phyloP scores from a whole-genome alignment of 1,284 basidiomycete genomes.

The Rhodofomes roseus region DNA sequence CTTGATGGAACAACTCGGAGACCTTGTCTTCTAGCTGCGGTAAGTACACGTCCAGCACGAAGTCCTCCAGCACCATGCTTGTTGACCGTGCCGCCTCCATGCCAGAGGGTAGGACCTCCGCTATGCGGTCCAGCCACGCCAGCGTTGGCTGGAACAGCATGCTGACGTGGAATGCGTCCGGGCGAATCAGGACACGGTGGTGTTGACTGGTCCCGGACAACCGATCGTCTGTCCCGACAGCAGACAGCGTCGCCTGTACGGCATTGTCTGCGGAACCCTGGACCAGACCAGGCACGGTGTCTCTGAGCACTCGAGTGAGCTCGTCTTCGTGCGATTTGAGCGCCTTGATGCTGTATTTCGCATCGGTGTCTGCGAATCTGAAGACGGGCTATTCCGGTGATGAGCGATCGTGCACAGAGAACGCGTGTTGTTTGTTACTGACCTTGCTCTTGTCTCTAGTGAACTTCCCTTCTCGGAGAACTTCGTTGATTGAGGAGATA shows the following conservation, averaged over 20 bases:
- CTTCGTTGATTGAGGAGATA: constrained; percentile 92
- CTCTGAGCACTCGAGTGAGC: constrained; percentile 79
- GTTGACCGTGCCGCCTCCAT: constrained; percentile 70
- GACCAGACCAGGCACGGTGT: constrained; percentile 93
- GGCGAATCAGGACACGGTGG: constrained; percentile 83
- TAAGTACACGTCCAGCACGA: constrained; percentile 90
- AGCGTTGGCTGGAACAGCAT: constrained; percentile 93
- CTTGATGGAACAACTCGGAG: constrained; percentile 81
- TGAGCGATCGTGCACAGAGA: not conserved
- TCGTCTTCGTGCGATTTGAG: constrained; percentile 83
- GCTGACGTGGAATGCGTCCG: constrained; percentile 94
- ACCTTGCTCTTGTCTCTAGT: constrained; percentile 80
- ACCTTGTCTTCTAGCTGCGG: constrained; percentile 97
- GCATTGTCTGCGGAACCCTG: constrained; percentile 61
- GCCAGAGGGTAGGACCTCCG: constrained; percentile 72
- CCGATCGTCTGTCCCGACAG: constrained; percentile 66
- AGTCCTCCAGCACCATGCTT: constrained; percentile 84
- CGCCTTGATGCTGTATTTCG: constrained; percentile 63
- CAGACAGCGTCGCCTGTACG: constrained; percentile 58
- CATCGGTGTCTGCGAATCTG: constrained; percentile 86
- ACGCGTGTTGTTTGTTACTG: constrained; percentile 3
- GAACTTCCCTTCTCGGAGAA: constrained; percentile 81
- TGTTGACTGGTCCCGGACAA: constrained; percentile 68
- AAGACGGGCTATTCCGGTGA: constrained; percentile 68
- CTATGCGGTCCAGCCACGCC: constrained; percentile 75